Conservation (phyloP, 2,329 filamentous ascomycete genomes). For the Aplosporella prunicola region DNA sequence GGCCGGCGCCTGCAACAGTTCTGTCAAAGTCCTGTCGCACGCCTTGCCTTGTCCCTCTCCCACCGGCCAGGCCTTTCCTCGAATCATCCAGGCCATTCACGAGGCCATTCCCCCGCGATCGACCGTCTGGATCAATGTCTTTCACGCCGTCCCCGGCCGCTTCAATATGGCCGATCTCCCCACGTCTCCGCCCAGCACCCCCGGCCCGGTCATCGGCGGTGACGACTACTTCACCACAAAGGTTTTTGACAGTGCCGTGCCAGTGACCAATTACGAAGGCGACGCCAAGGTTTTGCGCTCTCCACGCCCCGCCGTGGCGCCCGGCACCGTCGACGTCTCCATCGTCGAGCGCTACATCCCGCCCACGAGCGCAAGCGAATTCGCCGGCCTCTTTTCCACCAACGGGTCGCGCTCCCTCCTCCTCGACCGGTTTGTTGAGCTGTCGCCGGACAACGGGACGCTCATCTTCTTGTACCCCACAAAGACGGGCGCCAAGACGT, state of each 20-base stretch:
- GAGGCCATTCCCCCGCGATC: slow-evolving; percentile 40
- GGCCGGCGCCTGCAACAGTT: slow-evolving; percentile 25
- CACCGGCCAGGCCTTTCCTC: slow-evolving; percentile 43
- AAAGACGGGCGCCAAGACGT: slow-evolving; percentile 45
- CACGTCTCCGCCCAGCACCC: slow-evolving; percentile 53
- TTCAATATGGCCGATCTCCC: slow-evolving; percentile 54
- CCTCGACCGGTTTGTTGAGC: slow-evolving; percentile 51
- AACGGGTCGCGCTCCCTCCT: slow-evolving; percentile 46
- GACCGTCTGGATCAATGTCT: slow-evolving; percentile 54
- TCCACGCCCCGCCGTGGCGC: slow-evolving; percentile 50
- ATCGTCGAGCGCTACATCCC: slow-evolving; percentile 58
- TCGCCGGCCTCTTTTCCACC: slow-evolving; percentile 47
- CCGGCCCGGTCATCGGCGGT: slow-evolving; percentile 39
- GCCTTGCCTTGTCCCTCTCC: slow-evolving; percentile 48
- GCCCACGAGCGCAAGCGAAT: slow-evolving; percentile 49
- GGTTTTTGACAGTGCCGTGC: slow-evolving; percentile 53
- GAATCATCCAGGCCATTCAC: slow-evolving; percentile 48
- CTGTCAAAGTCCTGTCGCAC: slow-evolving; percentile 50
- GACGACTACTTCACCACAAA: slow-evolving; percentile 55
- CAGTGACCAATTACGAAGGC: slow-evolving; percentile 49
- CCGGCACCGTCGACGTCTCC: slow-evolving; percentile 50
- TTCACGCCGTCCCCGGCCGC: slow-evolving; percentile 52
- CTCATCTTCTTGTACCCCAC: slow-evolving; percentile 56
- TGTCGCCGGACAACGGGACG: slow-evolving; percentile 48
- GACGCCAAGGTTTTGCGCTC: slow-evolving; percentile 42